Conservation (phyloP, 805 yeast genomes). For the Lachancea lanzarotensis region DNA sequence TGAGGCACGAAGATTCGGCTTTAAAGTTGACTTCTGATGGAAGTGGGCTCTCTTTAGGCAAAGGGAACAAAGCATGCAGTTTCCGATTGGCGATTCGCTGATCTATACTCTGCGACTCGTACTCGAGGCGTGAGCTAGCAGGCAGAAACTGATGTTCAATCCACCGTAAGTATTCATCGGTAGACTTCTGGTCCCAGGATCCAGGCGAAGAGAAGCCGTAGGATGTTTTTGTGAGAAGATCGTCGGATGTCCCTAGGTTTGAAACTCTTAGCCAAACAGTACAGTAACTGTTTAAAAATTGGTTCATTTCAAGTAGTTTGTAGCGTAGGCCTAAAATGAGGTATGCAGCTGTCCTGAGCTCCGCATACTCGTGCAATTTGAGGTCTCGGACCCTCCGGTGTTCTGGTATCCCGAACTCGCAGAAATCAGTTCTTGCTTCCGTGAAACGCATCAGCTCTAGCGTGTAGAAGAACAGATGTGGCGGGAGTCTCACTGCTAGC, state of each 20-base stretch:
- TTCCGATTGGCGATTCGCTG: conserved; percentile 27
- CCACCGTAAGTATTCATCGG: conserved; percentile 24
- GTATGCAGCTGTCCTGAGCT: conserved; percentile 18
- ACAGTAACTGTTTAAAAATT: conserved; percentile 1
- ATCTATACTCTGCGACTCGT: conserved; percentile 19
- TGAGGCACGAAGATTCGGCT: conserved; percentile 11
- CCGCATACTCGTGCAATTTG: conserved; percentile 13
- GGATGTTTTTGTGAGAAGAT: conserved; percentile 9
- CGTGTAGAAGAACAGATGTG: conserved; percentile 22
- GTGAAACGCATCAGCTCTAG: conserved; percentile 11
- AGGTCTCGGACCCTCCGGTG: conserved; percentile 9
- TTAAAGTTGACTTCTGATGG: background rate
- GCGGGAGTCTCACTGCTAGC: conserved; percentile 19
- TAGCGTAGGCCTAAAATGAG: conserved; percentile 21
- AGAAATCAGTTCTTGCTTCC: conserved; percentile 2
- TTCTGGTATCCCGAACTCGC: conserved; percentile 6
- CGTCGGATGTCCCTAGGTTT: conserved; percentile 8
- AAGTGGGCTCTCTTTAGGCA: conserved; percentile 3
- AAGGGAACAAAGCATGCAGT: conserved; percentile 25
- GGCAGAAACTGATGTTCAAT: conserved; percentile 19
- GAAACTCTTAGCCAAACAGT: conserved; percentile 1
- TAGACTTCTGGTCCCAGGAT: background rate
- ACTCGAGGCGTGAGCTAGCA: background rate
- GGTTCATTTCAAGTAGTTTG: conserved; percentile 15
- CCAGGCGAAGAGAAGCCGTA: background rate